Evolutionary conservation across 371 early-diverging fungal species (phyloP), one percentile per base, ranked within the genome.

Genomic region (Mortierella sp.): DNA sequence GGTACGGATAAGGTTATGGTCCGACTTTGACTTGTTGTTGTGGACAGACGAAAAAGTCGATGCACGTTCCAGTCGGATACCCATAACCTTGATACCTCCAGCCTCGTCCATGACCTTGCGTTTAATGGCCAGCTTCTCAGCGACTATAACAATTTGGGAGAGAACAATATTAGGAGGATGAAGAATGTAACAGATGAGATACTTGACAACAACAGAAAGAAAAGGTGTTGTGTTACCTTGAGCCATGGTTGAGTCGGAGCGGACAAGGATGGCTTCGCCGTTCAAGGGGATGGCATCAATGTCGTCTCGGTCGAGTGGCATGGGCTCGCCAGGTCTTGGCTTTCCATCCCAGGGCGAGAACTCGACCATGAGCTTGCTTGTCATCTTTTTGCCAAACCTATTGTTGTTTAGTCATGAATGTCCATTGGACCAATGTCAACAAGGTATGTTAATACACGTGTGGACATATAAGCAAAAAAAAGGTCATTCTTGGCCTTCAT

Each of bases 1-100:
- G 19, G 54, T 9, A 44, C 47, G 75, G 44, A 38, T 6, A 19
- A 68, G 68, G 44, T 38, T 68, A 24, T 68, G 68, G 24, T 68
- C 68, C 24, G 68, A 68, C 19, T 72, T 50, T 10, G 78, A 42
- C 34, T 60, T 63, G 31, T 73, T 42, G 57, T 63, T 58, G 45
- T 73, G 79, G 50, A 79, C 75, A 6, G 79, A 79, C n/a, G 79
- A 79, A 16, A 79, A 79, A 4, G 79, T 79, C 8, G 79, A 79
- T 7, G 79, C 79, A 13, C 79, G 79, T 26, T 79, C 79, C 75
- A 79, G 31, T 21, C 79, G 74, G 48, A 79, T 11, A 7, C 79
- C 79, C 74, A 79, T 74, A 48, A 79, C 60, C 38, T 79, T 79
- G 71, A 79, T 68, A 10, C 79, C 79, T n/a, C 79, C 79, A 28